phyloP scores from a whole-genome alignment of 306 rosid genomes.

The Pachyrhizus erosus region DNA sequence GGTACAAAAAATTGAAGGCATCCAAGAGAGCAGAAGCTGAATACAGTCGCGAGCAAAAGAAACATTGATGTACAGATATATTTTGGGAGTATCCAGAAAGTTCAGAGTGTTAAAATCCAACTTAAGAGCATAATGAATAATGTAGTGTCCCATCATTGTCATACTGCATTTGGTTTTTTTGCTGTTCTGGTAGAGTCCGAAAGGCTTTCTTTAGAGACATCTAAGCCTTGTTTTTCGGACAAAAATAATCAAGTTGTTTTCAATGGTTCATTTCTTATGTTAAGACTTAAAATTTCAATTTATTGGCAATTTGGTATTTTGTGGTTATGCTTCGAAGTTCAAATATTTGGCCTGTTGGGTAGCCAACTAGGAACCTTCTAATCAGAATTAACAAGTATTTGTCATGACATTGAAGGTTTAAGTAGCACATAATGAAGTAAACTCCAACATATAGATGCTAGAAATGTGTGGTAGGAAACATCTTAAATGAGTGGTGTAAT shows the following conservation, averaged over 20 bases:
- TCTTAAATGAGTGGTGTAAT: no score
- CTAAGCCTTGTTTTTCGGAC: conserved; percentile 17
- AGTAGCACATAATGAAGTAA: not conserved
- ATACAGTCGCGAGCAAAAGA: conserved; percentile 51
- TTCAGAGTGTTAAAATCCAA: conserved; percentile 34
- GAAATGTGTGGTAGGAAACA: no score
- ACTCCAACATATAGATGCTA: no score
- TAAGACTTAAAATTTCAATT: conserved; percentile 1
- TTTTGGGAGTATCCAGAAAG: conserved; percentile 30
- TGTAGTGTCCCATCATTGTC: conserved; percentile 16
- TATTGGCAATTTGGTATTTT: not conserved
- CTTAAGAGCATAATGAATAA: conserved; percentile 30
- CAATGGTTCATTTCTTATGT: not conserved
- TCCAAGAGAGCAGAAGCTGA: conserved; percentile 57
- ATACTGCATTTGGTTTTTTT: conserved; percentile 13
- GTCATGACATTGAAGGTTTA: not conserved
- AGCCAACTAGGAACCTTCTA: not conserved
- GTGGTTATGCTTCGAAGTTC: not conserved
- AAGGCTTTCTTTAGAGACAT: conserved; percentile 35
- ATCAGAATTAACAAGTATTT: conserved; percentile 1
- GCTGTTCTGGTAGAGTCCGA: conserved; percentile 28
- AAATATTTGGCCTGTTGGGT: not conserved
- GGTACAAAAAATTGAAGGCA: conserved; percentile 80
- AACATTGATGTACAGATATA: not conserved
- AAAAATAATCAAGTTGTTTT: not conserved